These are phyloP conservation scores for Teratosphaeria destructans DNA, from an alignment of 2,329 filamentous ascomycete species.

Conservation along the genomic window DNA sequence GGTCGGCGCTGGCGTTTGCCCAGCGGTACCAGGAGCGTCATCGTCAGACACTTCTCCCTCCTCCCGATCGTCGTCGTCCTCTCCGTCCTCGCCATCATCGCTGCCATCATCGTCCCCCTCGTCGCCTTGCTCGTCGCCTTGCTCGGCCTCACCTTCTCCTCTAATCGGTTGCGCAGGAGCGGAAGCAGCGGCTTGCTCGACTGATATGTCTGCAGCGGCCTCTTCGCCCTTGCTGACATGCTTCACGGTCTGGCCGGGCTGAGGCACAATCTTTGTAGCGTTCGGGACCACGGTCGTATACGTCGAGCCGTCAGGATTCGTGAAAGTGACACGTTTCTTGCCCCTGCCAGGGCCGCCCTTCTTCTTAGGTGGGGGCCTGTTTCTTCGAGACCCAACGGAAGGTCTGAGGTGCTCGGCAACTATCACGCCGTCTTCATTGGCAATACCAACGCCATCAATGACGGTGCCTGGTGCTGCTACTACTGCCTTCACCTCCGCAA, in stretches of 20 bases:
- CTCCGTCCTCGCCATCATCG: slow-evolving; percentile 36
- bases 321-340: slow-evolving; percentile 61
- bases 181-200: slow-evolving; percentile 32
- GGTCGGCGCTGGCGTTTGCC: slow-evolving; percentile 15
- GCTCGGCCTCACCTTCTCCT: slow-evolving; percentile 31
- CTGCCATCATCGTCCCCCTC: slow-evolving; percentile 38
- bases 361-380: slow-evolving; percentile 69
- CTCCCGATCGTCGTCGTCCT: slow-evolving; percentile 42
- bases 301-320: slow-evolving; percentile 31
- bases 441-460: slow-evolving; percentile 49
- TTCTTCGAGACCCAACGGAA: slow-evolving; percentile 42
- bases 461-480: slow-evolving; percentile 47
- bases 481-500: slow-evolving; percentile 31
- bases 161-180: slow-evolving; percentile 27
- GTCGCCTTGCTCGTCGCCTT: slow-evolving; percentile 29
- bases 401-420: slow-evolving; percentile 33
- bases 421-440: slow-evolving; percentile 51
- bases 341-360: slow-evolving; percentile 67
- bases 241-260: slow-evolving; percentile 24
- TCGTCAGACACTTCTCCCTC: slow-evolving; percentile 35
- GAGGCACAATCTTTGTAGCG: slow-evolving; percentile 26
- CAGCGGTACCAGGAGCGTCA: slow-evolving; percentile 33
- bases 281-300: slow-evolving; percentile 30
- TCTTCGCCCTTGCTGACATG: slow-evolving; percentile 26
- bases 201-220: slow-evolving; percentile 26